phyloP scores from a whole-genome alignment of 2,329 filamentous ascomycete genomes.

The Fusarium staphyleae region DNA sequence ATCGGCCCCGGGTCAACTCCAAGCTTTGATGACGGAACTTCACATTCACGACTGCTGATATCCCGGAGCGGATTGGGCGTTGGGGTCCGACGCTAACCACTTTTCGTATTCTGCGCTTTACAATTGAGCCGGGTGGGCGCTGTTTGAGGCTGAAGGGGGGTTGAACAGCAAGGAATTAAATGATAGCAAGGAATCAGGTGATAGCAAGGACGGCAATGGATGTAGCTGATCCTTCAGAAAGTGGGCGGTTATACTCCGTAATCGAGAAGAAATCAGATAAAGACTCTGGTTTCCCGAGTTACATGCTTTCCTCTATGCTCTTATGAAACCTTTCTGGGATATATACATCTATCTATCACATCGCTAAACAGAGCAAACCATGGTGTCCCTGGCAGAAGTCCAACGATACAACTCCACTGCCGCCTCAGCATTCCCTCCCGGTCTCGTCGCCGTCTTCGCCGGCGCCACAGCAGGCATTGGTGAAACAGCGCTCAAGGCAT shows the following conservation, averaged over 20 bases:
- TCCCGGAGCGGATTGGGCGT: not conserved
- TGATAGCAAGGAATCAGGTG: no score
- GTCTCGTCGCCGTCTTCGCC: constrained; percentile 57
- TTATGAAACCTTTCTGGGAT: not conserved
- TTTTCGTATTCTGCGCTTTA: constrained; percentile 28
- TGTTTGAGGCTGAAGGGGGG: not conserved
- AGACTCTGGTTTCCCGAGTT: no score
- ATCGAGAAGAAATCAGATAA: no score
- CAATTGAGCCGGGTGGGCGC: constrained; percentile 13
- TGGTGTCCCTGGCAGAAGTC: constrained; percentile 27
- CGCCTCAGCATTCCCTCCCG: constrained; percentile 11
- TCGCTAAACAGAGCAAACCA: not conserved
- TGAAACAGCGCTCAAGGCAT: constrained; percentile 54
- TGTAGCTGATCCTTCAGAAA: no score
- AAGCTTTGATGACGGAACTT: not conserved
- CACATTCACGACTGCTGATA: constrained; percentile 22
- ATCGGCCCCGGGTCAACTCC: not conserved
- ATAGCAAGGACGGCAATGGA: no score
- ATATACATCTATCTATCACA: not conserved
- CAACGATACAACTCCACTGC: constrained; percentile 21
- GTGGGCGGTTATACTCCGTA: no score
- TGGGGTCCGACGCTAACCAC: constrained; percentile 23
- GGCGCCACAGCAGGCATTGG: constrained; percentile 65
- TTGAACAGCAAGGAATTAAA: not conserved
- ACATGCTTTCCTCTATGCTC: no score